Evolutionary conservation across 2,329 filamentous ascomycete species (phyloP).

Genomic region (Penicillium sp.): DNA sequence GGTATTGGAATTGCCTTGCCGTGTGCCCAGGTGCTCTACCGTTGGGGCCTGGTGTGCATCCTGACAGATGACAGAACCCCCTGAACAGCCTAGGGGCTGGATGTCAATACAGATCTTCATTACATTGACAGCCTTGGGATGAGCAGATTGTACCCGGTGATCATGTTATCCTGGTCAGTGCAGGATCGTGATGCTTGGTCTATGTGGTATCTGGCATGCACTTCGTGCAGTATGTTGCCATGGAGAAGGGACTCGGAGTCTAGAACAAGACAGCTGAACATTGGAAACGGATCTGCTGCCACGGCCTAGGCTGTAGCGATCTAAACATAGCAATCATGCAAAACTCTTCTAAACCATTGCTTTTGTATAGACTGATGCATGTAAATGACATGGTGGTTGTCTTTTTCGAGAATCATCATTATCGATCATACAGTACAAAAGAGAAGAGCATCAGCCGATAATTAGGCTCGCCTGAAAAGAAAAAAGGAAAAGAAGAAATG

Average conservation of each 20-base stretch:
- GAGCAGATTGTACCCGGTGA: neutral
- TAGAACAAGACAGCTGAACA: neutral
- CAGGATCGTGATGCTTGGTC: neutral
- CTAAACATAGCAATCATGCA: constrained; percentile 2
- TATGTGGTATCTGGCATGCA: neutral
- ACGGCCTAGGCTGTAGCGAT: neutral
- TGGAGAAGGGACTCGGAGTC: neutral
- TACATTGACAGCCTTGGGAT: neutral
- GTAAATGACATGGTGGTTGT: constrained; percentile 33
- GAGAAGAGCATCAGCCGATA: constrained; percentile 32
- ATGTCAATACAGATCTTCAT: neutral
- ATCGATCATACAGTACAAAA: constrained; percentile 40
- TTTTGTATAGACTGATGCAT: constrained; percentile 30
- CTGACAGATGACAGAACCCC: constrained; percentile 1
- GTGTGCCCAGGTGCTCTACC: neutral
- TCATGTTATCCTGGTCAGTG: neutral
- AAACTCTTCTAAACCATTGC: constrained; percentile 29
- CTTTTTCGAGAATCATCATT: constrained; percentile 37
- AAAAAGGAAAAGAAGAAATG: constrained; percentile 26
- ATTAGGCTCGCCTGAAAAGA: constrained; percentile 32
- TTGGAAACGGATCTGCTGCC: neutral
- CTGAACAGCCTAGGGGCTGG: neutral
- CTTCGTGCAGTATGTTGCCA: neutral
- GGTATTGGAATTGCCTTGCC: neutral
- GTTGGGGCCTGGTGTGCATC: neutral